Evolutionary conservation across 1,284 basidiomycete species (phyloP), one percentile per base, ranked within the genome.

Genomic region (Athelia psychrophila): DNA sequence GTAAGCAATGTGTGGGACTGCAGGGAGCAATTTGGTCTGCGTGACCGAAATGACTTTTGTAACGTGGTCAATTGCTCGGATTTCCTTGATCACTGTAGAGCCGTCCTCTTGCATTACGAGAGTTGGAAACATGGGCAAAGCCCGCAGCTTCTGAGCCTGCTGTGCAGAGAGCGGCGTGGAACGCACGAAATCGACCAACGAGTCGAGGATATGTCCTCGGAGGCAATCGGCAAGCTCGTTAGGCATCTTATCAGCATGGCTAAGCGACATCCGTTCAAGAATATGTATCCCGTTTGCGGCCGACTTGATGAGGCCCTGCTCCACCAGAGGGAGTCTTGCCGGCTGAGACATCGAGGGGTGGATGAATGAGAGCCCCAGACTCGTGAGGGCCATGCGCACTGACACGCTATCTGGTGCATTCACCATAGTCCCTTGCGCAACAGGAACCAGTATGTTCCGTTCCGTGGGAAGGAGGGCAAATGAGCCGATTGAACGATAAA

Each of bases 121-220:
- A 15, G 66, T 51, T 1, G 69, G 65, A 40, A 62, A 75, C 4
- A 74, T 65, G 0, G 72, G 72, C 6, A 74, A 52, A 23, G 48
- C 42, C 13, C 61, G 56, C 27, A 66, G 53, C 47, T 52, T 58
- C 6, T 13, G 15, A 16, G 55, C 55, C 44, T 60, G 60, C 5
- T 48, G 38, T 3, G 54, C 51, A 24, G 54, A 56, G 6, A 60
- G 51, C 0, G 53, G 52, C 2, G 42, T 45, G 12, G 58, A 45
- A 3, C 57, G 54, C 40, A 67, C 47, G 1, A 57, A 52, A 50
- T 69, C 61, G 18, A 70, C 58, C 3, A 58, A 44, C 27, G 53
- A 50, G 19, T 51, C 50, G 18, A 60, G 20, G 8, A 60, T 49
- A 36, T 58, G 56, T 23, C 47, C 51, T 13, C 51, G 50, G 10